Conservation (phyloP, 2,329 filamentous ascomycete genomes). For the Fusarium caatingaense region DNA sequence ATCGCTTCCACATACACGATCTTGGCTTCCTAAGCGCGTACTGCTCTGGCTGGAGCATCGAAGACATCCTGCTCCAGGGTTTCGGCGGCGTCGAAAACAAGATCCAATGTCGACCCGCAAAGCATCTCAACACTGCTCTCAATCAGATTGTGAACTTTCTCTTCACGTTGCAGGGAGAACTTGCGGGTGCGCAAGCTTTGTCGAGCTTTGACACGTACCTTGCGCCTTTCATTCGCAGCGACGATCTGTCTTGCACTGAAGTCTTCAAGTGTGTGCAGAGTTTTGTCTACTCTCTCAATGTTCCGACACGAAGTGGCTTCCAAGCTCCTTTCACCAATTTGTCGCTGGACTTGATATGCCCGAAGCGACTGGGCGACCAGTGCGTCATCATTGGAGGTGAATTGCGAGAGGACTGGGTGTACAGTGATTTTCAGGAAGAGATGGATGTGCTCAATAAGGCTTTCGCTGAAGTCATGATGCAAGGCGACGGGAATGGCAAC, state of each 20-base stretch:
- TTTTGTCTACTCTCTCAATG: constrained; percentile 45
- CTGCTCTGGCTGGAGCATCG: constrained; percentile 43
- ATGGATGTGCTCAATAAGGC: constrained; percentile 44
- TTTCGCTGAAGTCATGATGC: constrained; percentile 44
- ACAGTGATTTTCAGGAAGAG: constrained; percentile 42
- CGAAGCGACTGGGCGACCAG: constrained; percentile 29
- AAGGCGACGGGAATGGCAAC: constrained; percentile 41
- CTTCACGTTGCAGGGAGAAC: constrained; percentile 41
- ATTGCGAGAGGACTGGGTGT: constrained; percentile 28
- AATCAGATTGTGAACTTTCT: constrained; percentile 45
- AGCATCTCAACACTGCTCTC: constrained; percentile 42
- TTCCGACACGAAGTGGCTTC: constrained; percentile 42
- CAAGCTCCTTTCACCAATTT: constrained; percentile 43
- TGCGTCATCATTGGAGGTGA: constrained; percentile 38
- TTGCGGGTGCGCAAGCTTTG: constrained; percentile 36
- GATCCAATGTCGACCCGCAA: constrained; percentile 41
- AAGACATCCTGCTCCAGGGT: constrained; percentile 41
- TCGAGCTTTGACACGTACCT: constrained; percentile 44
- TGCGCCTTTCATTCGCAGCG: constrained; percentile 37
- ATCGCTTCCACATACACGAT: constrained; percentile 44
- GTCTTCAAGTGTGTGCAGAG: constrained; percentile 43
- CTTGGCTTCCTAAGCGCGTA: constrained; percentile 42
- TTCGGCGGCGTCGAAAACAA: constrained; percentile 43
- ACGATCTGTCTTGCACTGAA: constrained; percentile 31
- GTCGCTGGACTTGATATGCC: constrained; percentile 39